Percentiles rank a stretch among this genome's conserved stretches.
These are phyloP conservation scores for Syzygium malaccense DNA, from an alignment of 441 rosid genomes.

Conservation along the genomic window DNA sequence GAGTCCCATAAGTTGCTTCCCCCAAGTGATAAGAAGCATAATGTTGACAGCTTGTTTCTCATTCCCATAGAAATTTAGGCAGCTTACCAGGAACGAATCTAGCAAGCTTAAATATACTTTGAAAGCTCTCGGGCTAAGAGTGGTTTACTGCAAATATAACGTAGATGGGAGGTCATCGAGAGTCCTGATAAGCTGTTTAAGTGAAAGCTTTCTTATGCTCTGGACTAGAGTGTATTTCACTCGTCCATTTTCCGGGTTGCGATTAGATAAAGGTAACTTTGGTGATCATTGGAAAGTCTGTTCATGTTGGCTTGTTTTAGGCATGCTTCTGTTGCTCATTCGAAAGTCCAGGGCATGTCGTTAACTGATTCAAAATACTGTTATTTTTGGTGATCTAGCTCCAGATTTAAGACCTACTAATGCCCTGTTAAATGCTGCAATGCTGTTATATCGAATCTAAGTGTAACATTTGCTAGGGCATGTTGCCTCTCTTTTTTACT, in stretches of 20 bases:
- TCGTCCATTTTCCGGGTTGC: neutral
- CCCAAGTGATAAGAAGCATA: neutral
- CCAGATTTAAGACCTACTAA: neutral
- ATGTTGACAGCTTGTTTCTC: neutral
- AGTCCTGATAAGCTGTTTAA: neutral
- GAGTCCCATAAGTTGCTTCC: neutral
- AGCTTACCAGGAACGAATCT: neutral
- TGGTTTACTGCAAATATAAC: neutral
- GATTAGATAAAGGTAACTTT: neutral
- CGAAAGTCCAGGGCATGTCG: neutral
- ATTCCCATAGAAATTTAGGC: neutral
- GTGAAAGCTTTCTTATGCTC: neutral
- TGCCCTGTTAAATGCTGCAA: neutral
- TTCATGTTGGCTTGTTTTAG: neutral
- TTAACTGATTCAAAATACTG: neutral
- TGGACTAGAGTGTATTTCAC: neutral
- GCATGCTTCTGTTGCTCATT: neutral
- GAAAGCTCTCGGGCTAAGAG: neutral
- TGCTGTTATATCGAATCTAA: neutral
- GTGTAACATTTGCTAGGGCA: neutral
- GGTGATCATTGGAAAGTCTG: neutral
- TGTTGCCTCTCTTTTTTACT: neutral
- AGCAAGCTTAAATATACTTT: neutral
- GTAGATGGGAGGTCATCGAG: neutral
- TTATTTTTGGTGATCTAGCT: neutral